Evolutionary conservation across 2,329 filamentous ascomycete species (phyloP).

Genomic region (Capronia americana): DNA sequence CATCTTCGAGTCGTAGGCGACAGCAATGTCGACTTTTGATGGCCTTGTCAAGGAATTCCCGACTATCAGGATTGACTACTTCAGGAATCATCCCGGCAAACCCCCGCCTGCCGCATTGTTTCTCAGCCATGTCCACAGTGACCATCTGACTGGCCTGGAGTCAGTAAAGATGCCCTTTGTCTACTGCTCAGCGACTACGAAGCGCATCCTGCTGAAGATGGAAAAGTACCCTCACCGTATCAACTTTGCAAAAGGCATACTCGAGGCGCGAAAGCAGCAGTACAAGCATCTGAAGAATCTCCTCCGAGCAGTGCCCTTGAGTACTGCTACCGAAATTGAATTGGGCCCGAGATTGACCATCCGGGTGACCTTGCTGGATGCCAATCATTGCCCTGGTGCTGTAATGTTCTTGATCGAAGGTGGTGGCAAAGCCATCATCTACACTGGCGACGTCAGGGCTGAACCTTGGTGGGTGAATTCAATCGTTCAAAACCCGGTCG

Average conservation of each 20-base stretch:
- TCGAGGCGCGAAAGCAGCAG: slow-evolving; percentile 75
- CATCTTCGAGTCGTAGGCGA: not conserved
- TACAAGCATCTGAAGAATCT: slow-evolving; percentile 78
- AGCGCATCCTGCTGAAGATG: slow-evolving; percentile 77
- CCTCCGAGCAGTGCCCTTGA: slow-evolving; percentile 79
- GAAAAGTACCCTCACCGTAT: slow-evolving; percentile 80
- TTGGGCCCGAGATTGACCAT: slow-evolving; percentile 72
- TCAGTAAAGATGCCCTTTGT: slow-evolving; percentile 79
- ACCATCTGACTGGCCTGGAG: slow-evolving; percentile 84
- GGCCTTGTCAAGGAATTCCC: slow-evolving; percentile 78
- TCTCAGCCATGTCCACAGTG: slow-evolving; percentile 89
- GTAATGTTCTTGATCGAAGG: slow-evolving; percentile 93
- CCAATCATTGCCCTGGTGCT: slow-evolving; percentile 88
- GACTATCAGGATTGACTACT: slow-evolving; percentile 82
- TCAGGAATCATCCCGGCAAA: slow-evolving; percentile 63
- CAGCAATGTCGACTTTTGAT: slow-evolving; percentile 77
- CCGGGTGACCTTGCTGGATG: slow-evolving; percentile 83
- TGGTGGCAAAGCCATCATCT: slow-evolving; percentile 73
- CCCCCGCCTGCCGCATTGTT: slow-evolving; percentile 80
- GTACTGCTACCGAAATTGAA: slow-evolving; percentile 79
- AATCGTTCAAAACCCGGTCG: slow-evolving; percentile 71
- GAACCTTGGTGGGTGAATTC: slow-evolving; percentile 86
- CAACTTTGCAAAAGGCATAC: slow-evolving; percentile 77
- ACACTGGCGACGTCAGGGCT: slow-evolving; percentile 85
- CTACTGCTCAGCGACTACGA: slow-evolving; percentile 86